Evolutionary conservation across 2,329 filamentous ascomycete genomes (phyloP).

Genomic region (Biscogniauxia mediterranea): DNA sequence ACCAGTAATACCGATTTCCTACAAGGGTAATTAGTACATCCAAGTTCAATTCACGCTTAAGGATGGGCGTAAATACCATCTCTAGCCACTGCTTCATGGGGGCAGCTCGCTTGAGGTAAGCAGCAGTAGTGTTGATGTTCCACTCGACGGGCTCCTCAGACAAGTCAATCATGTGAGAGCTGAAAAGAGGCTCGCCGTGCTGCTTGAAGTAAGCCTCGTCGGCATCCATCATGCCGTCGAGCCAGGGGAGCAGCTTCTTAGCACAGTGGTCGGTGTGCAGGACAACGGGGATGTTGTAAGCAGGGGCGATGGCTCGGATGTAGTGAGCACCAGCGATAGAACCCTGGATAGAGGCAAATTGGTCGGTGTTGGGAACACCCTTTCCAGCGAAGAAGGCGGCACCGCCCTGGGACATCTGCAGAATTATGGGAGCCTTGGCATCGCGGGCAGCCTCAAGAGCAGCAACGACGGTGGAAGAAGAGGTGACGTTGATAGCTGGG

Average conservation of each 20-base stretch:
- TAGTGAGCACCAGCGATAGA: conserved; percentile 88
- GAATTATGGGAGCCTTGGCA: conserved; percentile 84
- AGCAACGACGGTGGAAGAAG: conserved; percentile 81
- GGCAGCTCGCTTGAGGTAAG: conserved; percentile 90
- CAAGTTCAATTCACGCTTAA: neutral
- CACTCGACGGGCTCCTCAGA: conserved; percentile 86
- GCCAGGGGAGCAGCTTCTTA: conserved; percentile 98
- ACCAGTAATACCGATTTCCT: conserved; percentile 87
- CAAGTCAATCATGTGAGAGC: conserved; percentile 97
- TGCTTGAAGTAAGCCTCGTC: conserved; percentile 95
- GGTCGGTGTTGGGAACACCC: conserved; percentile 77
- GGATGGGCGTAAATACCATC: conserved; percentile 63
- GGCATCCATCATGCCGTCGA: conserved; percentile 91
- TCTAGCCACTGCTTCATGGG: conserved; percentile 99
- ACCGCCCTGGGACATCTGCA: conserved; percentile 92
- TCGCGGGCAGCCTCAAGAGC: conserved; percentile 93
- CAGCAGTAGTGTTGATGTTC: conserved; percentile 89
- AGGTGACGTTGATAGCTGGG: conserved; percentile 90
- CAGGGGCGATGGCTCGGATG: conserved; percentile 81
- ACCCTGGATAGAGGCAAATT: conserved; percentile 85
- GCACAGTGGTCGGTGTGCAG: conserved; percentile 98
- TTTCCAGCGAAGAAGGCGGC: conserved; percentile 91
- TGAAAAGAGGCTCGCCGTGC: conserved; percentile 90
- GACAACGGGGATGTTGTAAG: conserved; percentile 87
- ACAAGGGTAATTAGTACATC: neutral